Percentiles rank a stretch among this genome's conserved stretches.
These are phyloP conservation scores for Paracoccidioides brasiliensis DNA, from an alignment of 2,329 filamentous ascomycete species.

Conservation along the genomic window DNA sequence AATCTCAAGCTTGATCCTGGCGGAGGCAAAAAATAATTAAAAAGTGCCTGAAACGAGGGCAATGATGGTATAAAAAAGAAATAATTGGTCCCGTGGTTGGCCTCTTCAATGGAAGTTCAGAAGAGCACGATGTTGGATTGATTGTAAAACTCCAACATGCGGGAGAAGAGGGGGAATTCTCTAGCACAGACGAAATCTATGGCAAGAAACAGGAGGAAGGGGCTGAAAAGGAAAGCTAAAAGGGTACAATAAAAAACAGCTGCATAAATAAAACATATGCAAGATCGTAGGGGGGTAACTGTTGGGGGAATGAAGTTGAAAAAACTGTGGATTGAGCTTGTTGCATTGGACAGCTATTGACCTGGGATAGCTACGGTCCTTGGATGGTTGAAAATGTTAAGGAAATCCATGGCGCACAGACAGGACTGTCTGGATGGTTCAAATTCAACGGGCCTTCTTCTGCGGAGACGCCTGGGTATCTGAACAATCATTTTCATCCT, in stretches of 20 bases:
- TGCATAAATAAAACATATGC: background rate
- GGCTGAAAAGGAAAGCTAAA: background rate
- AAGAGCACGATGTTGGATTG: background rate
- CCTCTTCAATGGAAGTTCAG: background rate
- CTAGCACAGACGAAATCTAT: background rate
- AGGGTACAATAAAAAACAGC: background rate
- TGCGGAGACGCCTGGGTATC: constrained; percentile 3
- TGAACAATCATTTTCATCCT: constrained; percentile 4
- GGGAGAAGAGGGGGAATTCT: background rate
- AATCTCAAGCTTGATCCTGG: background rate
- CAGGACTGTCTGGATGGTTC: background rate
- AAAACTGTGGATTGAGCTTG: background rate
- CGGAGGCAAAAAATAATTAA: background rate
- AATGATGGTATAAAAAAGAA: background rate
- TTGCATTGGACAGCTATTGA: background rate
- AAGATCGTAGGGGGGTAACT: background rate
- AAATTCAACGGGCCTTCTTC: constrained; percentile 2
- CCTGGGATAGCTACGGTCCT: background rate
- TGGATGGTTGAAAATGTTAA: background rate
- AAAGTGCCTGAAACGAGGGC: background rate
- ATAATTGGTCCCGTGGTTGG: background rate
- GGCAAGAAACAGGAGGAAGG: background rate
- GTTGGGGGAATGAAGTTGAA: background rate
- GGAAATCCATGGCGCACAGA: background rate
- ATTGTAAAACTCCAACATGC: background rate